Base-by-base conservation (phyloP, 192 early-diverging fungal genomes). In the Dispira parvispora region DNA sequence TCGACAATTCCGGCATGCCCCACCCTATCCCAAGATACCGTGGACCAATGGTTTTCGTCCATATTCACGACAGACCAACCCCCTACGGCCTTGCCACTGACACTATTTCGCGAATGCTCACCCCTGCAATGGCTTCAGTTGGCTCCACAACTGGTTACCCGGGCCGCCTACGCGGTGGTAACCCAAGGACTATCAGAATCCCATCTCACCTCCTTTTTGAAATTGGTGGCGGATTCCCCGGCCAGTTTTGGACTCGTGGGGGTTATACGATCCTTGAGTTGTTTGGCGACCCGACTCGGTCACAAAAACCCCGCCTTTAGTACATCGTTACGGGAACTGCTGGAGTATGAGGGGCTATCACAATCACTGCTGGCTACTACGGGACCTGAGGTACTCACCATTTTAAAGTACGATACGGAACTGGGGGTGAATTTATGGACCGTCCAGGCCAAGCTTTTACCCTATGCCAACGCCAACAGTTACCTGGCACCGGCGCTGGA, bases 371-470 rank as follows among this genome's bases (percentile, higher is more conserved):
- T 61, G 5, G 23, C 58, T 42, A 11, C 45, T 5, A 14, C 45
- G 43, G 58, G 43, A 38, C 58, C 58, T 14, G 58, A 18, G 10
- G 58, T 61, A 11, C 25, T 38, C 11, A 38, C 12, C 16, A 18
- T 61, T 16, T 38, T 38, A 8, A 16, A 18, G 16, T 8, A 38
- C 21, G n/a, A 25, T 18, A 26, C 55, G 16, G 28, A 26, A n/a
- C 26, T 32, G 28, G 26, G 27, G 18, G 18, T 27, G 21, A n/a
- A 25, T 25, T 38, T 57, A 9, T 57, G 55, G 55, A 38, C n/a
- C 16, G 55, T 27, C 8, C 55, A 57, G 26, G 55, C 55, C 28
- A 57, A 57, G 28, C 55, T 57, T n/a, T 38, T 57, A 38, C 55
- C 55, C 5, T 57, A 32, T 27, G n/a, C 27, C n/a, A 26, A 57